These are phyloP conservation scores for Apium graveolens DNA, from an alignment of 129 eudicot genomes.

Conservation along the genomic window DNA sequence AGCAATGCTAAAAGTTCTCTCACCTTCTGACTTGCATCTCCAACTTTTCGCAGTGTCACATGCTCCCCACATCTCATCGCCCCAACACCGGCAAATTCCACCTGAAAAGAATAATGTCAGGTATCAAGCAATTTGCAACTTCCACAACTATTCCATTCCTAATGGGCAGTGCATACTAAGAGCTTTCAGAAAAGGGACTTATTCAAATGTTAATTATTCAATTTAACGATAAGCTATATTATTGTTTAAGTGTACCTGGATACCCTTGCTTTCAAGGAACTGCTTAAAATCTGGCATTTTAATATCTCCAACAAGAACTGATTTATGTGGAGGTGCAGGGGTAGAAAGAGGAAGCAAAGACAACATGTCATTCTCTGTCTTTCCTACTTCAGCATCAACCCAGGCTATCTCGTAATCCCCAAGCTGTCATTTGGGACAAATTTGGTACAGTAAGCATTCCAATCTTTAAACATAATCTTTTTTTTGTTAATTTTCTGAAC, in stretches of 20 bases:
- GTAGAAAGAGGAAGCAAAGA: constrained; percentile 80
- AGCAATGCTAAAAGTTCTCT: not conserved
- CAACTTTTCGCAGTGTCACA: constrained; percentile 86
- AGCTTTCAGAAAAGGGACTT: not conserved
- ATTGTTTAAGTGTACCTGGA: constrained; percentile 45
- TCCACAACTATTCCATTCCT: not conserved
- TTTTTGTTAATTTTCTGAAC: not conserved
- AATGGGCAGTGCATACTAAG: not conserved
- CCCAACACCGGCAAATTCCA: constrained; percentile 83
- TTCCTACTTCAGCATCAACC: constrained; percentile 91
- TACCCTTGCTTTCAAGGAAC: constrained; percentile 86
- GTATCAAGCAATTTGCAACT: not conserved
- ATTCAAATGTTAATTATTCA: not conserved
- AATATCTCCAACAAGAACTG: constrained; percentile 91
- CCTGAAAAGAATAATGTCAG: constrained; percentile 35
- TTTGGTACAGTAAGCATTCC: not conserved
- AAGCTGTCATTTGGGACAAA: constrained; percentile 40
- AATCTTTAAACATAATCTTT: not conserved
- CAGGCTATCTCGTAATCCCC: constrained; percentile 97
- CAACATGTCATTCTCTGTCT: constrained; percentile 56
- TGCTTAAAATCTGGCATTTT: constrained; percentile 98
- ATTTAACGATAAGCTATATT: not conserved
- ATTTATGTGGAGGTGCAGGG: constrained; percentile 77
- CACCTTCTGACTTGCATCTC: constrained; percentile 90
- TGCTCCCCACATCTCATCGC: constrained; percentile 96